Conservation (phyloP, 805 yeast genomes). For the Blastobotrys terrestris region DNA sequence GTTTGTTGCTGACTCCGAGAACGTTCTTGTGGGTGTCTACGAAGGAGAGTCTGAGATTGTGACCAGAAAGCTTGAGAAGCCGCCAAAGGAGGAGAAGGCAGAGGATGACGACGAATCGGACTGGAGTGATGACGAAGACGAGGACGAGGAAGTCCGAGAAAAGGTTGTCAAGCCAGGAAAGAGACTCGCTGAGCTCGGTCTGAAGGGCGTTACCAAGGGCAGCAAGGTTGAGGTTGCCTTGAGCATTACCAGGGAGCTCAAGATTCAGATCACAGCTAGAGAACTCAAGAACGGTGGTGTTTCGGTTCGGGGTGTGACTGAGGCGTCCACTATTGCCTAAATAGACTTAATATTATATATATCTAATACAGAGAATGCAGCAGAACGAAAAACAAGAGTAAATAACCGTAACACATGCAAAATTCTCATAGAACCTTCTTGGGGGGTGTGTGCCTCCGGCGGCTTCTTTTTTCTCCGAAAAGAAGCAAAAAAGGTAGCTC, state of each 20-base stretch:
- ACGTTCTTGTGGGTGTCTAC: conserved; percentile 62
- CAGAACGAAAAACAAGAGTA: no score
- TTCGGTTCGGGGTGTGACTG: conserved; percentile 23
- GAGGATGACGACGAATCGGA: conserved; percentile 43
- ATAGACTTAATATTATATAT: not conserved
- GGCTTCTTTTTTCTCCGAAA: no score
- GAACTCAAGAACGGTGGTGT: conserved; percentile 22
- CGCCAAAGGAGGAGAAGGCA: conserved; percentile 47
- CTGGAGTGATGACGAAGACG: conserved; percentile 63
- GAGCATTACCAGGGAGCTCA: conserved; percentile 60
- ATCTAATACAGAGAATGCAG: conserved; percentile 2
- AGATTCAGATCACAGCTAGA: conserved; percentile 54
- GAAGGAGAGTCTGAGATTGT: conserved; percentile 86
- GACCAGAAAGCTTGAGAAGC: conserved; percentile 59
- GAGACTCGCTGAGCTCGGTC: conserved; percentile 69
- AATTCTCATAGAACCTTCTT: no score
- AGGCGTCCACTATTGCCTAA: conserved; percentile 5
- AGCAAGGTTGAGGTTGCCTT: conserved; percentile 57
- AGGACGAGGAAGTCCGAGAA: conserved; percentile 80
- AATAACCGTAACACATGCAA: no score
- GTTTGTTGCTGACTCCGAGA: conserved; percentile 52
- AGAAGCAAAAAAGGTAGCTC: no score
- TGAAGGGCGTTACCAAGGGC: conserved; percentile 62
- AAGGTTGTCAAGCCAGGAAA: conserved; percentile 68
- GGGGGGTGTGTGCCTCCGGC: no score